Evolutionary conservation across 1,284 basidiomycete genomes (phyloP).

Genomic region (Mrakiaceae sp.): DNA sequence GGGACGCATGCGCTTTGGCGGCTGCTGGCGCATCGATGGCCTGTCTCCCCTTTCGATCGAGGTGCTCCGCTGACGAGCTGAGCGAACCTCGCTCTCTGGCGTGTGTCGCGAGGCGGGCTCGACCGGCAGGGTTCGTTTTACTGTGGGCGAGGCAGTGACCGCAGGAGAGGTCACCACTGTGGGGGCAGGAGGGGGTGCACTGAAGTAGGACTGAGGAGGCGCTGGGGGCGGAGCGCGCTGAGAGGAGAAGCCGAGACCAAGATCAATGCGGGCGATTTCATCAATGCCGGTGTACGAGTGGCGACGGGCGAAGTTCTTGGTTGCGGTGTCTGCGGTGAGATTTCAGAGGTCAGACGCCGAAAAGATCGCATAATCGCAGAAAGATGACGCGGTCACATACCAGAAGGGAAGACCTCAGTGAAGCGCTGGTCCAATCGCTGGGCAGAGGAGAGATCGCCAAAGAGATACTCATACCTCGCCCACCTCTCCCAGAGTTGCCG

Average conservation of each 20-base stretch:
- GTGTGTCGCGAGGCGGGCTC: too few species aligned
- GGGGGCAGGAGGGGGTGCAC: not conserved
- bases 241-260: constrained; percentile 51
- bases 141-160: not conserved
- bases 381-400: constrained; percentile 36
- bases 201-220: constrained; percentile 38
- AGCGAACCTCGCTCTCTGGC: too few species aligned
- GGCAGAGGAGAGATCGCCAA: constrained; percentile 79
- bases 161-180: not conserved
- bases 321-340: constrained; percentile 55
- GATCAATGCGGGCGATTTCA: constrained; percentile 75
- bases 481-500: constrained; percentile 88
- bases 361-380: constrained; percentile 13
- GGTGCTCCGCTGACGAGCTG: too few species aligned
- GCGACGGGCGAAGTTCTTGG: constrained; percentile 82
- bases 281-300: constrained; percentile 81
- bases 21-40: not conserved
- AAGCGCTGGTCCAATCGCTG: constrained; percentile 82
- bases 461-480: constrained; percentile 91
- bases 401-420: constrained; percentile 72
- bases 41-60: not conserved
- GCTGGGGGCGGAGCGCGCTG: constrained; percentile 28
- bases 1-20: not conserved
- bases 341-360: not conserved
- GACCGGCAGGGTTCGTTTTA: not conserved